Base-by-base conservation (phyloP, 805 yeast species). In the Cyberlindnera euphorbiiphila region DNA sequence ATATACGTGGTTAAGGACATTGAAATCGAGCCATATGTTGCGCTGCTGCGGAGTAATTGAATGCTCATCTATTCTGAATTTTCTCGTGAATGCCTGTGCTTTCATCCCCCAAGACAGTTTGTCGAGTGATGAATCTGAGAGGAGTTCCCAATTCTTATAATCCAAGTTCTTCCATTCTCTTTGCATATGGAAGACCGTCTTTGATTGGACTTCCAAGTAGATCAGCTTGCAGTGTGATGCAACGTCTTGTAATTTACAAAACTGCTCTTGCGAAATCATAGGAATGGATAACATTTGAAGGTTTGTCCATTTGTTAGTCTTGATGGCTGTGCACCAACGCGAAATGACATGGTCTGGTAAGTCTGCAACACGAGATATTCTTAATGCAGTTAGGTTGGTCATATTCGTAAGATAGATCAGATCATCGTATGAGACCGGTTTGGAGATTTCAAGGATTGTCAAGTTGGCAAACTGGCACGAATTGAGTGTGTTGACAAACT, bases 321-420 rank as follows among this genome's bases (percentile, higher is more conserved):
- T 50, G n/a, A 54, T 17, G 2, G 57, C 43, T 1, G 48, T 25
- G 18, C 52, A 46, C 58, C 59, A 53, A 14, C 34, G 36, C 6
- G 47, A 20, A 6, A 54, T 41, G 3, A 50, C 43, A 0, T 43
- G 41, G n/a, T 54, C 57, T 3, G 49, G 40, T 5, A 51, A 18
- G 2, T 37, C 28, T 6, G 38, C 32, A 3, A 41, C 10, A 11
- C 42, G 21, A 3, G 48, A 34, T 2, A 54, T 29, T 17, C 46
- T 45, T 21, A 54, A 34, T 1, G 55, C 34, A 4, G 43, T 46
- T 10, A 54, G 18, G 15, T 46, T 42, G 5, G 43, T n/a, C 15
- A 54, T 9, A 20, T 50, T 43, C 4, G 57, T 46, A 13, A 54
- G 23, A 9, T 41, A 30, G 5, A 51, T 14, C 12, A 47, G 32